phyloP scores from a whole-genome alignment of 2,329 filamentous ascomycete species.

The Dothistroma pini region DNA sequence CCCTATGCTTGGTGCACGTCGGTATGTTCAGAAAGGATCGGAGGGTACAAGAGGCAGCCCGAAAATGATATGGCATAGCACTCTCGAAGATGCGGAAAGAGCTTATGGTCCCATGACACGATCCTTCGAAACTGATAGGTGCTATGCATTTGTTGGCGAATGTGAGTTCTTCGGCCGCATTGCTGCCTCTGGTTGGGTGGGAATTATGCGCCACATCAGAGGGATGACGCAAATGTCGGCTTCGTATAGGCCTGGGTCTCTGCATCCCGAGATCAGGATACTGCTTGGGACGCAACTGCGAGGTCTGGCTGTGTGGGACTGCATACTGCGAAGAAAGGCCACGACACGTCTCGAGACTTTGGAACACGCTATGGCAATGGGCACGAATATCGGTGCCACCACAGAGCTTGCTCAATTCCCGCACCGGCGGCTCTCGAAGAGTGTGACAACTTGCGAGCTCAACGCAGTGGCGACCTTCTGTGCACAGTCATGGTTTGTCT shows the following conservation, averaged over 20 bases:
- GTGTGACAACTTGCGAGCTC: background rate
- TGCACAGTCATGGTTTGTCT: background rate
- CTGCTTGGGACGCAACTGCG: constrained; percentile 1
- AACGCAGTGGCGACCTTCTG: background rate
- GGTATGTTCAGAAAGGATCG: background rate
- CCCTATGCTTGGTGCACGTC: background rate
- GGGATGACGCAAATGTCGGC: constrained; percentile 1
- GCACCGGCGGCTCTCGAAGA: background rate
- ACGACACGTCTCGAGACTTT: background rate
- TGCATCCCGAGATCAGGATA: background rate
- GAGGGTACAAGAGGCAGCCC: background rate
- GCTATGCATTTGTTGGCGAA: background rate
- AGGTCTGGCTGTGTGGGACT: background rate
- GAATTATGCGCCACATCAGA: background rate
- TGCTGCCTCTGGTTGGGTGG: background rate
- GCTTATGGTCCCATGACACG: background rate
- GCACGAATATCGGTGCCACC: background rate
- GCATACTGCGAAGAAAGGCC: background rate
- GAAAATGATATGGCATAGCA: background rate
- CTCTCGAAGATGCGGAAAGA: background rate
- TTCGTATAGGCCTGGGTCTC: background rate
- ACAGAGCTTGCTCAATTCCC: background rate
- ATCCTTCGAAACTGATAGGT: background rate
- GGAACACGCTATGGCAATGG: background rate
- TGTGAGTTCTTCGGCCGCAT: constrained; percentile 1